Base-by-base conservation (phyloP, 441 rosid species). In the Croton setiger region DNA sequence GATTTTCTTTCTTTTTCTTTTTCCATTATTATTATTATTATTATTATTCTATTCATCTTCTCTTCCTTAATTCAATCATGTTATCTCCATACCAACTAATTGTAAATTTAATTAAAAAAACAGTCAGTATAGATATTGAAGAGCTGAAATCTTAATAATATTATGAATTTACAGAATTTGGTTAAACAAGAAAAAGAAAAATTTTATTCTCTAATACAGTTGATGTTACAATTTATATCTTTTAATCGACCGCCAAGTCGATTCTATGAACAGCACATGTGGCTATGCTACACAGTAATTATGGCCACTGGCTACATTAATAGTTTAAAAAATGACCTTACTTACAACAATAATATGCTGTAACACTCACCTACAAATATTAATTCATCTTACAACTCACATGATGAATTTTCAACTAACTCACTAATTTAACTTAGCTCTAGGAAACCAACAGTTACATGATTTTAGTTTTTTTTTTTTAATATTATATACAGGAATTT, bases 401-500 rank as follows among this genome's bases (percentile, higher is more conserved):
- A 48, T 39, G 43, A 52, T 70, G 49, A 60, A 59, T 51, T 59
- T 69, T 61, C 66, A 15, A 66, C 35, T 45, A 6, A 56, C 60
- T 56, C 13, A 8, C 61, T 54, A 57, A 72, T 74, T 63, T 72
- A 71, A 43, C 71, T 48, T 39, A 39, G 59, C 21, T 15, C 76
- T 63, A 52, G 71, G 51, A 73, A 62, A 73, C 62, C 69, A 66
- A 67, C 59, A 71, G 74, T 66, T n/a, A 39, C 18, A 14, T 60
- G 27, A n/a, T 20, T 59, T 61, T 71, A 12, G 62, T 64, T 66
- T 74, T 81, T 27, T 27, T 27, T 27, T 27, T 27, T 27, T 27
- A 27, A 27, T 74, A 73, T 74, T 74, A 83, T 84, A 74, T 85
- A 87, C 86, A 83, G 43, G 75, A 78, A 81, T 70, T 27, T 76